Percentiles rank a stretch among this genome's conserved stretches.
phyloP scores from a whole-genome alignment of 805 yeast species.

The Wickerhamiella australiensis region DNA sequence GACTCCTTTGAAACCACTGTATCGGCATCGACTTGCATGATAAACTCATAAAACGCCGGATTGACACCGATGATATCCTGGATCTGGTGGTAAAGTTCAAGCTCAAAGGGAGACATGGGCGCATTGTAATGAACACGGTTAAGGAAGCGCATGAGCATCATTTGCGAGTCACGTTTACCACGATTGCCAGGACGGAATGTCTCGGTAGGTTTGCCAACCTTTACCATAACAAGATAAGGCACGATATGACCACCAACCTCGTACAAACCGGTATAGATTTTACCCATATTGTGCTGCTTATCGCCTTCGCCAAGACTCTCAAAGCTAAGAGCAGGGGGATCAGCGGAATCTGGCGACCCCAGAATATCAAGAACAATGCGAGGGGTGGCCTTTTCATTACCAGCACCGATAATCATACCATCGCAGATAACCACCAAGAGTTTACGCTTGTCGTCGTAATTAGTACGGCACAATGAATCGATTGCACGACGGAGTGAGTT shows the following conservation, averaged over 20 bases:
- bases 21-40: constrained; percentile 54
- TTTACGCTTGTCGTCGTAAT: constrained; percentile 46
- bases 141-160: constrained; percentile 44
- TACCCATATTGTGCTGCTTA: constrained; percentile 48
- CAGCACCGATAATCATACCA: constrained; percentile 49
- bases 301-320: constrained; percentile 51
- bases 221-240: constrained; percentile 43
- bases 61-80: constrained; percentile 49
- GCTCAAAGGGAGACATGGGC: constrained; percentile 48
- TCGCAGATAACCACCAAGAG: constrained; percentile 46
- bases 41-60: constrained; percentile 46
- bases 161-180: constrained; percentile 55
- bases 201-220: constrained; percentile 47
- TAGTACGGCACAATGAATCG: constrained; percentile 45
- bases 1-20: constrained; percentile 44
- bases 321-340: constrained; percentile 37
- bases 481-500: constrained; percentile 43
- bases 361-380: constrained; percentile 38
- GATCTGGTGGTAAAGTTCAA: constrained; percentile 41
- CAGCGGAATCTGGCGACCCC: constrained; percentile 38
- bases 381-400: constrained; percentile 46
- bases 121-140: constrained; percentile 47
- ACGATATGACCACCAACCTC: constrained; percentile 43
- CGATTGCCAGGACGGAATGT: constrained; percentile 44
- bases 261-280: constrained; percentile 51